Conservation (phyloP, 768 basidiomycete species). For the Xerocomellus chrysenteron region DNA sequence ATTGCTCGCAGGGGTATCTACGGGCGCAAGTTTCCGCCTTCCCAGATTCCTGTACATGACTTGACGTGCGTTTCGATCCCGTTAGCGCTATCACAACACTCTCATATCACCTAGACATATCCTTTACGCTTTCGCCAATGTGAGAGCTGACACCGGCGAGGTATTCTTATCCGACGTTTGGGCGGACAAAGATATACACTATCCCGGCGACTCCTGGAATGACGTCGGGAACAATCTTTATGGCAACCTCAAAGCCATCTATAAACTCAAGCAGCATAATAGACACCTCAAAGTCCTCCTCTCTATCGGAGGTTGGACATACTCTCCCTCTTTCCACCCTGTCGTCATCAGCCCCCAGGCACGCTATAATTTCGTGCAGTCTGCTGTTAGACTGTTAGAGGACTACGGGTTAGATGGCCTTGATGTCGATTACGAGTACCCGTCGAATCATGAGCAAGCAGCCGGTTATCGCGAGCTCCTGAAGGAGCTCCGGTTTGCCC, state of each 20-base stretch:
- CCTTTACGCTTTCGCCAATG: constrained; percentile 90
- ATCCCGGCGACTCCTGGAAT: constrained; percentile 93
- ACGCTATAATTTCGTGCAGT: constrained; percentile 77
- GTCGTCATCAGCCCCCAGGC: constrained; percentile 64
- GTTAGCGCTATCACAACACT: background rate
- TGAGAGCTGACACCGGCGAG: constrained; percentile 80
- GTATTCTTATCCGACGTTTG: constrained; percentile 87
- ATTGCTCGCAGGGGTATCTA: constrained; percentile 79
- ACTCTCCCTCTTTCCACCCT: constrained; percentile 83
- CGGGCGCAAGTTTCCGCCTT: constrained; percentile 87
- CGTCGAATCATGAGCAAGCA: constrained; percentile 74
- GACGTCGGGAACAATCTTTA: constrained; percentile 89
- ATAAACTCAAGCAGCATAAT: constrained; percentile 83
- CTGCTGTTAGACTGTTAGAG: constrained; percentile 77
- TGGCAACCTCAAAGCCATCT: constrained; percentile 93
- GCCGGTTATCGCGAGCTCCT: constrained; percentile 82
- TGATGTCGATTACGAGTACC: constrained; percentile 94
- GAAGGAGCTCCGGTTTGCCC: constrained; percentile 64
- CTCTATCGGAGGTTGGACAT: constrained; percentile 96
- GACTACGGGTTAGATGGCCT: constrained; percentile 92
- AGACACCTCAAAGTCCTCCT: constrained; percentile 79
- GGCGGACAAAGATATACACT: constrained; percentile 98
- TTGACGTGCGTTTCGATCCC: constrained; percentile 63
- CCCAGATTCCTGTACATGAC: constrained; percentile 75
- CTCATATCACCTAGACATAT: constrained; percentile 58